Evolutionary conservation across 306 rosid genomes (phyloP).

Genomic region (Cicer yamashitae): DNA sequence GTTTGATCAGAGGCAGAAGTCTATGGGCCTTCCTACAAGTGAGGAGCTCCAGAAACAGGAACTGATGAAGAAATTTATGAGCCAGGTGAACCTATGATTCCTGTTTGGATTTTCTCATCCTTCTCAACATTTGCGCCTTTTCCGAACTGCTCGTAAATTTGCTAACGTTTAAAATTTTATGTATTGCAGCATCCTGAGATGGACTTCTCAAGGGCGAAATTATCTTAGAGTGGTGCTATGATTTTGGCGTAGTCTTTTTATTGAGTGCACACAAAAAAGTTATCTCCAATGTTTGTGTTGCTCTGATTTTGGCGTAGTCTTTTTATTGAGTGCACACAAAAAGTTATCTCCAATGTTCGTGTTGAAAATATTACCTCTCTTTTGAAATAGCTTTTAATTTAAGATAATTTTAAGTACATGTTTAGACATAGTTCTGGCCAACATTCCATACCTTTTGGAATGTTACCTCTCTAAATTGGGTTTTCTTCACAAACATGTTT

Average conservation of each 20-base stretch:
- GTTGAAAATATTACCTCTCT: background rate
- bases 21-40: conserved; percentile 89
- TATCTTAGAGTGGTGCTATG: conserved; percentile 43
- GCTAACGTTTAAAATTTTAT: background rate
- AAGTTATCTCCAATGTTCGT: background rate
- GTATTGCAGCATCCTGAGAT: conserved; percentile 91
- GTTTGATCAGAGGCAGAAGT: conserved; percentile 95
- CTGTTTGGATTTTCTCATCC: background rate
- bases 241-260: background rate
- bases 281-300: background rate
- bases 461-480: background rate
- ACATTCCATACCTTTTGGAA: background rate
- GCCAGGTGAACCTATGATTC: conserved; percentile 57
- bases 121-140: background rate
- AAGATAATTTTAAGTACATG: conserved; percentile 4
- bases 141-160: background rate
- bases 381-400: background rate
- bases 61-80: conserved; percentile 82
- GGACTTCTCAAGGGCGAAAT: conserved; percentile 85
- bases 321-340: background rate
- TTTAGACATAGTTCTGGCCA: background rate
- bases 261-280: background rate
- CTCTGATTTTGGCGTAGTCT: background rate
- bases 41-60: conserved; percentile 89
- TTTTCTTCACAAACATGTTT: conserved; percentile 6